A percentile compares a stretch with the other conserved stretches of the same genome.
Conservation (phyloP, 495 filamentous ascomycete genomes). For the Podospora australis region DNA sequence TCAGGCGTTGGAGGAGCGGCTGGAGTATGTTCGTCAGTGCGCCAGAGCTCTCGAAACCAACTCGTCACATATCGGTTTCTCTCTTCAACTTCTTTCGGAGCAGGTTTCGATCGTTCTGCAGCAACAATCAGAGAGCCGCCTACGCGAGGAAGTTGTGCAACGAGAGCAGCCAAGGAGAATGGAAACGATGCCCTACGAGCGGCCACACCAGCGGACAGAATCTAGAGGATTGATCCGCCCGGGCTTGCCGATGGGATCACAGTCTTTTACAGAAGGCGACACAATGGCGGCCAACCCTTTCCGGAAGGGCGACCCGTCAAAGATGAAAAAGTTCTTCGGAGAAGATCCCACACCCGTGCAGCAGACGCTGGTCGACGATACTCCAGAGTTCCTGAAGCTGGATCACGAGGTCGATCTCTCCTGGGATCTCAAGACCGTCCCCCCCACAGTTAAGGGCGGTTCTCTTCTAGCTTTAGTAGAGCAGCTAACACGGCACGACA, state of each 20-base stretch:
- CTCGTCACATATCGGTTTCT: constrained; percentile 81
- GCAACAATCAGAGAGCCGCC: constrained; percentile 31
- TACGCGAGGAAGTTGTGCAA: constrained; percentile 33
- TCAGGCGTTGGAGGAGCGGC: constrained; percentile 80
- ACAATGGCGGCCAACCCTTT: constrained; percentile 48
- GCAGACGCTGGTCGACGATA: constrained; percentile 55
- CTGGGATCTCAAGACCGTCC: constrained; percentile 71
- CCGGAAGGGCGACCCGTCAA: constrained; percentile 65
- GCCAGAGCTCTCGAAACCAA: constrained; percentile 76
- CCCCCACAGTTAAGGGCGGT: constrained; percentile 75
- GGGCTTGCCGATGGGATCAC: constrained; percentile 44
- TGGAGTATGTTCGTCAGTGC: constrained; percentile 69
- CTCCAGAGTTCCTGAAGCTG: constrained; percentile 75
- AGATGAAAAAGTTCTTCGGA: constrained; percentile 83
- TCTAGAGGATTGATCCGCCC: constrained; percentile 39
- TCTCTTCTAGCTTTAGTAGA: constrained; percentile 89
- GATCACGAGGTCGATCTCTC: constrained; percentile 87
- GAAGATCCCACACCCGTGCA: constrained; percentile 60
- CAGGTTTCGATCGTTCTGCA: constrained; percentile 52
- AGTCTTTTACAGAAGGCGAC: constrained; percentile 62
- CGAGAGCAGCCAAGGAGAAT: constrained; percentile 36
- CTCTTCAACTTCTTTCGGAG: constrained; percentile 78
- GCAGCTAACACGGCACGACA: constrained; percentile 91
- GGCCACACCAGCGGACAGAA: constrained; percentile 40
- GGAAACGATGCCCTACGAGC: constrained; percentile 41